Evolutionary conservation across 495 filamentous ascomycete species (phyloP).

Genomic region (Elasticomyces elasticus): DNA sequence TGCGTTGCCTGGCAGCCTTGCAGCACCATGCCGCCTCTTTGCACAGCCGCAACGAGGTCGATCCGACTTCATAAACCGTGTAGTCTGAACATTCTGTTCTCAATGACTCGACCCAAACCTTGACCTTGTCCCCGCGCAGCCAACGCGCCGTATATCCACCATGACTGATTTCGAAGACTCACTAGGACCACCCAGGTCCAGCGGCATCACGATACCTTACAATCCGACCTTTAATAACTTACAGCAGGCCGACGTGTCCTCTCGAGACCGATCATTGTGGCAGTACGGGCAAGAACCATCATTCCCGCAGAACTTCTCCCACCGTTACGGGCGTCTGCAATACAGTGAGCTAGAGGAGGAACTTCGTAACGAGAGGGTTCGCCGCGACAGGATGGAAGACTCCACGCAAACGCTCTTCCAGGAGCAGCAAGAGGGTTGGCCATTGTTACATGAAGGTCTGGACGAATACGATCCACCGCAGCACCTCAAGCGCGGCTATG

Average conservation of each 20-base stretch:
- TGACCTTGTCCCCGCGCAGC: neutral
- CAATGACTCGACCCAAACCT: neutral
- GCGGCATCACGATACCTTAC: neutral
- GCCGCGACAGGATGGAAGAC: neutral
- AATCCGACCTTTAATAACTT: neutral
- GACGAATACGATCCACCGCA: conserved; percentile 8
- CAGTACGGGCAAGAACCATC: too few species aligned
- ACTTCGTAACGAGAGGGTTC: neutral
- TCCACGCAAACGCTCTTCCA: conserved; percentile 7
- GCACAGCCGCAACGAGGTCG: neutral
- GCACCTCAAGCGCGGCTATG: neutral
- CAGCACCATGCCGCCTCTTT: neutral
- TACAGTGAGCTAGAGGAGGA: neutral
- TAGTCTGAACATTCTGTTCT: neutral
- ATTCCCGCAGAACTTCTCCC: neutral
- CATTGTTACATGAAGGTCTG: neutral
- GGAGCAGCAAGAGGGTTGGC: conserved; percentile 1
- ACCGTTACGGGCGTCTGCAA: neutral
- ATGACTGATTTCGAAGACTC: neutral
- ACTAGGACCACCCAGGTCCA: neutral
- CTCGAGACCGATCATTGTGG: neutral
- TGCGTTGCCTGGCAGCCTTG: neutral
- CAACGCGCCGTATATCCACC: neutral
- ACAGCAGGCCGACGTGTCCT: neutral
- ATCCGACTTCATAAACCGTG: neutral